Evolutionary conservation across 169 alveolate genomes (phyloP), one percentile per base, ranked within the genome.

Genomic region (Babesia bigemina): DNA sequence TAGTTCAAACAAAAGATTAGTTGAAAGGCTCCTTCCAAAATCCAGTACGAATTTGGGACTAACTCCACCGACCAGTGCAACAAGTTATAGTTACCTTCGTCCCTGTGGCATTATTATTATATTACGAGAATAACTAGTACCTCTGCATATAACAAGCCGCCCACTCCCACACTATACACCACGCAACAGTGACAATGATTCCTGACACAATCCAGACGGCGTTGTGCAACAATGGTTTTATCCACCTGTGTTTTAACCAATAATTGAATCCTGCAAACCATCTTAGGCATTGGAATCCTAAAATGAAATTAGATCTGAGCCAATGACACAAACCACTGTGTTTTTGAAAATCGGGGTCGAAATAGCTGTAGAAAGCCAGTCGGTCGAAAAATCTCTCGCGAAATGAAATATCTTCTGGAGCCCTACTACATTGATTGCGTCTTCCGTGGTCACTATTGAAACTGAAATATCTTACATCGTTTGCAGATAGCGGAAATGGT

Each of bases 141-240:
- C 88, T 70, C 49, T 53, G 56, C 92, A 90, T 90, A 36, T 86
- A 90, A 39, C 79, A 59, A 16, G 92, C 92, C 52, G 92, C 94
- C 94, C 94, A 90, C 48, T 86, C 65, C 94, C 94, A 90, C 26
- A 86, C 83, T 8, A 86, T 75, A 62, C 91, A 90, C 94, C 94
- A 90, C 21, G 87, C 22, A 22, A 90, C 45, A n/a, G 91, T 90
- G 22, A 87, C 44, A 22, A 90, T 85, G 33, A 90, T 62, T 56
- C 77, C 84, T 29, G 92, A 85, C 26, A 90, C 71, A 4, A 90
- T 86, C 91, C 91, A 90, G 12, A 90, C 65, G 11, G 91, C 52
- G 48, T 79, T 75, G 57, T 65, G 52, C 19, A 83, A 36, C 50
- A 73, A 62, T 16, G 82, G 84, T 36, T 50, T 66, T 17, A 83